Conservation (phyloP, 2,329 filamentous ascomycete genomes). For the Trichoderma oligosporum region DNA sequence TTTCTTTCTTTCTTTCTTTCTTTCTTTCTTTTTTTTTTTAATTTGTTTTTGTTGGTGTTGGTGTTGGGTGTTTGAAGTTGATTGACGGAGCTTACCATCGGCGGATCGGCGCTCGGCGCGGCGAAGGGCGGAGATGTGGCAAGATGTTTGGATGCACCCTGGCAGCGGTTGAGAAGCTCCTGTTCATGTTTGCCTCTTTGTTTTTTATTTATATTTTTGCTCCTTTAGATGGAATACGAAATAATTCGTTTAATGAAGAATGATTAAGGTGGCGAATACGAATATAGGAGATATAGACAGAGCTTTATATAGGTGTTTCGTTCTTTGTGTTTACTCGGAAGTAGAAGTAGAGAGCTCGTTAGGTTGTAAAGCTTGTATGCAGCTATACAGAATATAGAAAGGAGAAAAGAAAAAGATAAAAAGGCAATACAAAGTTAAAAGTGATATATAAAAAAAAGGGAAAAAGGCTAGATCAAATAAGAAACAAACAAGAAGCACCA, state of each 20-base stretch:
- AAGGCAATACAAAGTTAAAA: not conserved
- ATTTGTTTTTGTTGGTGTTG: not conserved
- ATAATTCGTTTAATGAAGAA: no score
- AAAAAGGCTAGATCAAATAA: no score
- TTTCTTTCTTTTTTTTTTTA: not conserved
- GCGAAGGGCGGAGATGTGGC: slow-evolving; percentile 31
- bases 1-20: not conserved
- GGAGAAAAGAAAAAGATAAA: not conserved
- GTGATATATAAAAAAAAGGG: not conserved
- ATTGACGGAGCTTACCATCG: slow-evolving; percentile 28
- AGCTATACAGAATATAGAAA: no score
- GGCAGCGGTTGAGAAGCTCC: slow-evolving; percentile 34
- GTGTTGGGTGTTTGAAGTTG: no score
- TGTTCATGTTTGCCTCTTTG: not conserved
- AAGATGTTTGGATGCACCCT: slow-evolving; percentile 35
- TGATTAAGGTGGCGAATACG: no score
- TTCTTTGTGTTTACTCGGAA: no score
- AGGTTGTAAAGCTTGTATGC: no score
- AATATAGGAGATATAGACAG: no score
- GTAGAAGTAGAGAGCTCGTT: no score
- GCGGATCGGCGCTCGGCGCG: slow-evolving; percentile 30
- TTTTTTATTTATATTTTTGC: not conserved
- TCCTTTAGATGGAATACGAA: no score
- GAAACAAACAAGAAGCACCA: not conserved
- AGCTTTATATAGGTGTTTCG: no score